Percentiles rank a stretch among this genome's conserved stretches.
Evolutionary conservation across 1,284 basidiomycete genomes (phyloP).

Genomic region (Volvariella surrecta): DNA sequence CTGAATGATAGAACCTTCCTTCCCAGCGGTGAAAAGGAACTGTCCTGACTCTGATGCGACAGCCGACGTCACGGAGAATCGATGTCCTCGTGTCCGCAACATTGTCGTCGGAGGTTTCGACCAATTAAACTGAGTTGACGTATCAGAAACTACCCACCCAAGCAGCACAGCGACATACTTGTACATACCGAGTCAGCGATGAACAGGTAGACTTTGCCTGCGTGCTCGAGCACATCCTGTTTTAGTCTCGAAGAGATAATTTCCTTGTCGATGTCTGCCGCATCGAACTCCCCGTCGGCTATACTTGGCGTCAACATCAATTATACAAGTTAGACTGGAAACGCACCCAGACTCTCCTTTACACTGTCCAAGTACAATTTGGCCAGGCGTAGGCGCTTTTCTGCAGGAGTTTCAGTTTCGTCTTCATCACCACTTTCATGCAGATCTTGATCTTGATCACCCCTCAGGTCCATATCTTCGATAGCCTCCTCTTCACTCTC

Average conservation of each 20-base stretch:
- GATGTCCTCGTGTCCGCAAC: conserved; percentile 66
- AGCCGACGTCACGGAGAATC: conserved; percentile 71
- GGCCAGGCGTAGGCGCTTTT: conserved; percentile 88
- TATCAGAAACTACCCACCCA: conserved; percentile 1
- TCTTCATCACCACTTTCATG: conserved; percentile 71
- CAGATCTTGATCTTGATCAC: conserved; percentile 41
- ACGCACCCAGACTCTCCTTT: conserved; percentile 60
- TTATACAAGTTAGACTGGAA: conserved; percentile 1
- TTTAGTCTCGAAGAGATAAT: conserved; percentile 85
- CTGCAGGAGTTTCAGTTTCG: conserved; percentile 85
- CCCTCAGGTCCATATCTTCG: conserved; percentile 74
- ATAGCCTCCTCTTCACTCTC: conserved; percentile 55
- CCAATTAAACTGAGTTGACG: conserved; percentile 32
- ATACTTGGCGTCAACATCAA: conserved; percentile 1
- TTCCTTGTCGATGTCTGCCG: conserved; percentile 89
- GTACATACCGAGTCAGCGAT: conserved; percentile 59
- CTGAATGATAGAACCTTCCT: conserved; percentile 80
- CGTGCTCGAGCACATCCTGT: conserved; percentile 81
- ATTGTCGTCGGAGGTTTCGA: conserved; percentile 29
- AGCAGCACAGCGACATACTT: neutral
- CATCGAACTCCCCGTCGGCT: conserved; percentile 86
- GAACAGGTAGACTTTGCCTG: conserved; percentile 79
- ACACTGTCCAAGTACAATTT: conserved; percentile 87
- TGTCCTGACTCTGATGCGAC: conserved; percentile 60
- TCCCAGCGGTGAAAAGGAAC: conserved; percentile 75